Evolutionary conservation across 2,329 filamentous ascomycete genomes (phyloP), one percentile per base, ranked within the genome.

Genomic region (Pseudogymnoascus sp.): DNA sequence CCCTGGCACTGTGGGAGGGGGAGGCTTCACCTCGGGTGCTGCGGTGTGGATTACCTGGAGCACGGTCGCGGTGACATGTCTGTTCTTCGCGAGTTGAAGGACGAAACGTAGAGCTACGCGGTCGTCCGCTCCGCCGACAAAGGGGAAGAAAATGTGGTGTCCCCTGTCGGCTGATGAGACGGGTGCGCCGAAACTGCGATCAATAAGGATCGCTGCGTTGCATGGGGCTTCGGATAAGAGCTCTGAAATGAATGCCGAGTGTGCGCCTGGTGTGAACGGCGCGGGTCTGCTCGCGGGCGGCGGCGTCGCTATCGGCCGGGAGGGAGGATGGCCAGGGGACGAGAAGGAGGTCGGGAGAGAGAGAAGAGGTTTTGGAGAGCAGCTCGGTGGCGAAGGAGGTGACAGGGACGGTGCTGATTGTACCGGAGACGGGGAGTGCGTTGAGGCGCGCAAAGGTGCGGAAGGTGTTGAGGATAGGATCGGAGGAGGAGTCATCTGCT

Each of bases 401-500:
- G 62, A 92, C 87, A 0, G 92, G 91, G 0, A 93, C 86, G 58
- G 96, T 85, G 0, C 89, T 86, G 1, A 96, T 88, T 64, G 88
- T 89, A 3, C 91, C 91, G 3, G 90, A 91, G 14, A 93, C 88
- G 0, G 91, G 86, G 1, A 97, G 82, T 66, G 93, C 90, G 71
- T 95, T 87, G 41, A 96, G 84, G 66, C 89, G 88, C 1, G 91
- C 91, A 68, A 97, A 93, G 0, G 91, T 91, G 58, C 90, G 86
- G 81, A 97, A 97, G 0, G 91, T 90, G 72, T 96, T 96, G 62
- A 97, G 86, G 3, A 97, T 88, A 0, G 93, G 91, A 70, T 97
- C 93, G 69, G 84, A 82, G 5, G 83, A 80, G 25, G 84, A 83
- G 65, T 86, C 83, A 59, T 95, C 90, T 2, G 88, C 81, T 71